Conservation (phyloP, 192 early-diverging fungal genomes). For the Coemansia furcata region DNA sequence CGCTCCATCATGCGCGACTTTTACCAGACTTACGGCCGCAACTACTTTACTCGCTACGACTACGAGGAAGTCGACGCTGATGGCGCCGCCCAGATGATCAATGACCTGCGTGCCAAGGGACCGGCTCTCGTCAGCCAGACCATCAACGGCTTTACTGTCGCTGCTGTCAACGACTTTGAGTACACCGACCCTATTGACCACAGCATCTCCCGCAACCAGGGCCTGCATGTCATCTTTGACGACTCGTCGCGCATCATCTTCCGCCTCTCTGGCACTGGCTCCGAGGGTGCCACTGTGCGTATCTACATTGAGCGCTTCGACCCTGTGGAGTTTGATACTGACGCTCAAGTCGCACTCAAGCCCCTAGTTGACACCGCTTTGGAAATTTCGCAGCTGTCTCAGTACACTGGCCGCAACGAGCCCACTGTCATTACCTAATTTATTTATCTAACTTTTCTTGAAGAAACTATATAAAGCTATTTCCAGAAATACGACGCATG, state of each 20-base stretch:
- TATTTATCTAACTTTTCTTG: no score
- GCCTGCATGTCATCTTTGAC: conserved; percentile 86
- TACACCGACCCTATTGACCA: conserved; percentile 94
- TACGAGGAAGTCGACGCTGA: conserved; percentile 92
- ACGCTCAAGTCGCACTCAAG: conserved; percentile 81
- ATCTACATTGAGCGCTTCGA: conserved; percentile 91
- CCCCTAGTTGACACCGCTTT: conserved; percentile 87
- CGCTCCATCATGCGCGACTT: conserved; percentile 80
- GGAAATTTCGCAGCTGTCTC: conserved; percentile 67
- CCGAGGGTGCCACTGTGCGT: conserved; percentile 92
- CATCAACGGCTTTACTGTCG: conserved; percentile 51
- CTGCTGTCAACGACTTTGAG: conserved; percentile 84
- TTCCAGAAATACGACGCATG: not conserved
- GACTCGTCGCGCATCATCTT: conserved; percentile 89
- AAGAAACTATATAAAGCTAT: no score
- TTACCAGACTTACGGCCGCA: conserved; percentile 84
- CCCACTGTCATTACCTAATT: conserved; percentile 87
- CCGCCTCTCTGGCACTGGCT: conserved; percentile 91
- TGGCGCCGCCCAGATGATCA: conserved; percentile 76
- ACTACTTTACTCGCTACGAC: conserved; percentile 96
- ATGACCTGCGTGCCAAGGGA: conserved; percentile 61
- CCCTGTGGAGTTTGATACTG: conserved; percentile 56
- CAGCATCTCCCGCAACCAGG: conserved; percentile 82
- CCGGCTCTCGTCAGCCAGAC: conserved; percentile 61
- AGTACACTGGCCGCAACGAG: conserved; percentile 81